Base-by-base conservation (phyloP, 192 early-diverging fungal genomes). In the Coemansia sp. region DNA sequence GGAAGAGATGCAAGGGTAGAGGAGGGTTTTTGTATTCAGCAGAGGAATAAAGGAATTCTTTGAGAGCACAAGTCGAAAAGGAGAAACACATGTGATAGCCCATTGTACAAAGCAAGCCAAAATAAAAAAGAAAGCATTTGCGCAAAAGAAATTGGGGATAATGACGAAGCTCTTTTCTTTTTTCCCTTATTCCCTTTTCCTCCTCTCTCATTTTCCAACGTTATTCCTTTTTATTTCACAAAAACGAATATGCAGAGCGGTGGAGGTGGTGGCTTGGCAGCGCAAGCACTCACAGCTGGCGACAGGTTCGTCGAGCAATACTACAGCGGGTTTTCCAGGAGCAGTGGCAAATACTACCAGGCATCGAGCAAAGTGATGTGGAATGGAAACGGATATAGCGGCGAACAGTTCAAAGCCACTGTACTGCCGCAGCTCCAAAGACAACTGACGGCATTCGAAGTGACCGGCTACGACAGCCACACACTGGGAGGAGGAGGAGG, bases 261-360 rank as follows among this genome's bases (percentile, higher is more conserved):
- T n/a, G n/a, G n/a, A n/a, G n/a, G n/a, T n/a, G n/a, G n/a, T n/a
- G n/a, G n/a, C n/a, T n/a, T n/a, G n/a, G 51, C 68, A 2, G n/a
- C 59, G 1, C 59, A 62, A 5, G 5, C 67, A 11, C 14, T 74
- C 2, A 56, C 32, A 20, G 38, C 40, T 0, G 64, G 49, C 15
- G 77, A 80, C 17, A 41, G 51, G n/a, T 80, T 80, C n/a, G 64
- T 65, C 4, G 68, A 80, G 1, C 60, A 68, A 12, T 80, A 80
- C 62, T 80, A 80, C 59, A 46, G 54, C 20, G 19, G 41, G 17
- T 71, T 70, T 20, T 5, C 39, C 0, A 59, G 45, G 10, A 37
- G 31, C 32, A 43, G 41, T 1, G 67, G 67, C 41, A 73, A 71
- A 31, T 80, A 47, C 72, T 80, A 80, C 58, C 65, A 73, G 9